These are phyloP conservation scores for Limnomonas spitsbergensis DNA, from an alignment of 139 green algal species.

Conservation along the genomic window DNA sequence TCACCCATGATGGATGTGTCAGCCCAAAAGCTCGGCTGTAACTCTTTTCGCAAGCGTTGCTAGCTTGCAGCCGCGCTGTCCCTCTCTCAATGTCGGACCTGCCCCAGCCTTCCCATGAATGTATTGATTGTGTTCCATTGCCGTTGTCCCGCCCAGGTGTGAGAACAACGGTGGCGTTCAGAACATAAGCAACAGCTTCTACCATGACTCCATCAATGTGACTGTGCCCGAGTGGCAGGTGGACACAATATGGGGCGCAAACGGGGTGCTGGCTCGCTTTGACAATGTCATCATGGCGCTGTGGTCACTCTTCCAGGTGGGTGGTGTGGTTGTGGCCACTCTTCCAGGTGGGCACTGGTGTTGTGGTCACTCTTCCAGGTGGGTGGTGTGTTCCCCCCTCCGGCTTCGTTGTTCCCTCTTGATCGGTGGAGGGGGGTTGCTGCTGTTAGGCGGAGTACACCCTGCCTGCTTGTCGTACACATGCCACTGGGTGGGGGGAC, in stretches of 20 bases:
- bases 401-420: too few species aligned
- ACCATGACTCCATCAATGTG: conserved; percentile 31
- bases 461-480: neutral
- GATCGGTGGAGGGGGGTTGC: too few species aligned
- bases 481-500: neutral
- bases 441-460: neutral
- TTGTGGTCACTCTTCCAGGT: neutral
- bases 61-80: neutral
- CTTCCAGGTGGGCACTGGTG: neutral
- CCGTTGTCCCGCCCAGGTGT: conserved; percentile 14
- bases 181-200: conserved; percentile 35
- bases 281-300: conserved; percentile 55
- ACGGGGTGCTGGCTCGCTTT: conserved; percentile 50
- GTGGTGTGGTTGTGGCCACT: neutral
- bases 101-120: neutral
- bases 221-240: conserved; percentile 6
- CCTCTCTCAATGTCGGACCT: neutral
- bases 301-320: conserved; percentile 58
- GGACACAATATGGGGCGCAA: conserved; percentile 3
- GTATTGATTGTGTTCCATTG: neutral
- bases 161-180: conserved; percentile 23
- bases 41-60: neutral
- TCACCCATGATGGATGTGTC: too few species aligned
- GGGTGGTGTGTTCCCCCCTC: too few species aligned
- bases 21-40: neutral